Evolutionary conservation across 805 yeast species (phyloP).

Genomic region (Ogataea philodendri): DNA sequence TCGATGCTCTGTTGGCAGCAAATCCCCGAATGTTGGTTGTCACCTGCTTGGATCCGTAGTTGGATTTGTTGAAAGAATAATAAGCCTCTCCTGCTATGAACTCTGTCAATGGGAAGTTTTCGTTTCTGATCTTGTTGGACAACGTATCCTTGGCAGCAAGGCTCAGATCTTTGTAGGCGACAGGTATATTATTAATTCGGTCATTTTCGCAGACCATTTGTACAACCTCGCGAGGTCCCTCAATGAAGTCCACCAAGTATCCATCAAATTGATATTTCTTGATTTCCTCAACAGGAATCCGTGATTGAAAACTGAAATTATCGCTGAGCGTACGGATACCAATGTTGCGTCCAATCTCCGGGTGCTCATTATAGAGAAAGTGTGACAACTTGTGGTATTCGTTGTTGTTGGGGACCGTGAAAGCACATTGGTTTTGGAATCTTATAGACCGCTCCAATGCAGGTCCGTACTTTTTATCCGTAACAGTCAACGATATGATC

Average conservation of each 20-base stretch:
- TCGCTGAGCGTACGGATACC: slow-evolving; percentile 51
- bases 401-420: slow-evolving; percentile 55
- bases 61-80: slow-evolving; percentile 53
- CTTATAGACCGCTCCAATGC: slow-evolving; percentile 59
- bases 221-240: slow-evolving; percentile 71
- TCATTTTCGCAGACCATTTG: slow-evolving; percentile 64
- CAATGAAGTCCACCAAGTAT: slow-evolving; percentile 63
- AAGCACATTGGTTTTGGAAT: slow-evolving; percentile 51
- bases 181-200: slow-evolving; percentile 58
- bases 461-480: slow-evolving; percentile 47
- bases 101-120: slow-evolving; percentile 48
- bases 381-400: slow-evolving; percentile 48
- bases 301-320: slow-evolving; percentile 13
- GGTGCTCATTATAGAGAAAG: slow-evolving; percentile 38
- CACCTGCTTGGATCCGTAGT: slow-evolving; percentile 60
- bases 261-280: slow-evolving; percentile 71
- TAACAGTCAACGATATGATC: slow-evolving; percentile 56
- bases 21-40: slow-evolving; percentile 41
- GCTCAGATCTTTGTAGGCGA: slow-evolving; percentile 46
- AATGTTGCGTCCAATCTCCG: slow-evolving; percentile 38
- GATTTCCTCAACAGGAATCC: slow-evolving; percentile 29
- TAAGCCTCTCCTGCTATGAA: slow-evolving; percentile 59
- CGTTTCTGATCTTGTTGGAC: slow-evolving; percentile 36
- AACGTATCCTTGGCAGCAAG: slow-evolving; percentile 37
- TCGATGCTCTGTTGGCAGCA: slow-evolving; percentile 25